These are phyloP conservation scores for Dimocarpus longan DNA, from an alignment of 345 rosid species.

Conservation along the genomic window DNA sequence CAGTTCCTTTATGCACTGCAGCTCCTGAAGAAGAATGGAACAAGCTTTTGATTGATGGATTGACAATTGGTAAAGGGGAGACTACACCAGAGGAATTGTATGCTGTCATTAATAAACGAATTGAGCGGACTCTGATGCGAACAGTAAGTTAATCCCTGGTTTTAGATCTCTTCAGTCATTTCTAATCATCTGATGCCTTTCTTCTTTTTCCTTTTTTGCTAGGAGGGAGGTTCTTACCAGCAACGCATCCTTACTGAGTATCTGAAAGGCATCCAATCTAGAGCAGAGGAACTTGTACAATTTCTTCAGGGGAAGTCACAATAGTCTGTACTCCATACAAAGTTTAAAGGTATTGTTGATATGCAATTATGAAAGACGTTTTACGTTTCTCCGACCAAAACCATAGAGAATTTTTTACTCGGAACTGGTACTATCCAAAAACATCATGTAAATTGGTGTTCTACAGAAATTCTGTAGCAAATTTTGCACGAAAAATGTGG, in stretches of 20 bases:
- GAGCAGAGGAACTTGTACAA: conserved; percentile 59
- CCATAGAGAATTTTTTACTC: too few species aligned
- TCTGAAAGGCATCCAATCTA: conserved; percentile 77
- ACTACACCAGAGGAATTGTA: conserved; percentile 62
- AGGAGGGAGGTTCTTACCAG: conserved; percentile 98
- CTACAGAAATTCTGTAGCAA: neutral
- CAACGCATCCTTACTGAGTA: conserved; percentile 75
- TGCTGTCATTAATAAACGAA: conserved; percentile 72
- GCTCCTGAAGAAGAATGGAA: conserved; percentile 94
- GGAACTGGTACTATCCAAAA: neutral
- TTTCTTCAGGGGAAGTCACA: conserved; percentile 47
- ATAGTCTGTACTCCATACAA: neutral
- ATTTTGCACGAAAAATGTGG: neutral
- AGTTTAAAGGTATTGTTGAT: neutral
- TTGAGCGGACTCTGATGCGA: conserved; percentile 76
- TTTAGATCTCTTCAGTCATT: neutral
- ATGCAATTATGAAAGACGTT: neutral
- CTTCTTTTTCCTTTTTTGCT: conserved; percentile 11
- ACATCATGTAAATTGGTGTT: neutral
- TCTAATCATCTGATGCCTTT: conserved; percentile 3
- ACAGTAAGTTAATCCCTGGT: conserved; percentile 50
- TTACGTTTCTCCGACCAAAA: too few species aligned
- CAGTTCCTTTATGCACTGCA: conserved; percentile 34
- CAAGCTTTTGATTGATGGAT: conserved; percentile 64
- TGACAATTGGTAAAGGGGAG: conserved; percentile 74